A percentile compares a stretch with the other conserved stretches of the same genome.
These are phyloP conservation scores for Colletotrichum sojae DNA, from an alignment of 2,329 filamentous ascomycete species.

Conservation along the genomic window DNA sequence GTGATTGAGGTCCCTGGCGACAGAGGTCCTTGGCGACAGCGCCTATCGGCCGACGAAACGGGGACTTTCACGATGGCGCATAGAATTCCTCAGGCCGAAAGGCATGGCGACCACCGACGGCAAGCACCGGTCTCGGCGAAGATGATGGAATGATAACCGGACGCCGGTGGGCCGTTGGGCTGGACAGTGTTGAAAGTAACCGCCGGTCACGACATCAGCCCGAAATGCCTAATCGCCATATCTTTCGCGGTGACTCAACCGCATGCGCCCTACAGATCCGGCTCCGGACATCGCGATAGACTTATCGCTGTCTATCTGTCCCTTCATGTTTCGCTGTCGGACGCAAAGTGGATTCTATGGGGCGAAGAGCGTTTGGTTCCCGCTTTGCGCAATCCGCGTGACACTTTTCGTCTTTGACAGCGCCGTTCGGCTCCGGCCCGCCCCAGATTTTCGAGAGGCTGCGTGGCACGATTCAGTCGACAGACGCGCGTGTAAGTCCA, in stretches of 20 bases:
- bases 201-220: constrained; percentile 10
- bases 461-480: constrained; percentile 13
- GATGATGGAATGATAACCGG: not conserved
- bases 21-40: constrained; percentile 5
- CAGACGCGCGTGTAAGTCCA: not conserved
- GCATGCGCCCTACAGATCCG: not conserved
- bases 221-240: not conserved
- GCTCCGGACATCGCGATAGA: not conserved
- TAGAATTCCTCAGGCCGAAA: not conserved
- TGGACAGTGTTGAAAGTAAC: not conserved
- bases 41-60: not conserved
- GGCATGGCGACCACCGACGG: not conserved
- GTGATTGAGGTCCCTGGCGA: constrained; percentile 1
- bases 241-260: constrained; percentile 12
- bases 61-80: not conserved
- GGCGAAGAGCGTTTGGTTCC: not conserved
- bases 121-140: constrained; percentile 6
- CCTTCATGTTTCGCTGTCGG: not conserved
- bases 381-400: not conserved
- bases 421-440: not conserved
- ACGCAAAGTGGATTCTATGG: not conserved
- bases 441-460: not conserved
- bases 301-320: not conserved
- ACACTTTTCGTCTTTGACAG: not conserved
- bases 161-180: not conserved